Evolutionary conservation across 768 basidiomycete genomes (phyloP).

Genomic region (Termitomyces sp.): DNA sequence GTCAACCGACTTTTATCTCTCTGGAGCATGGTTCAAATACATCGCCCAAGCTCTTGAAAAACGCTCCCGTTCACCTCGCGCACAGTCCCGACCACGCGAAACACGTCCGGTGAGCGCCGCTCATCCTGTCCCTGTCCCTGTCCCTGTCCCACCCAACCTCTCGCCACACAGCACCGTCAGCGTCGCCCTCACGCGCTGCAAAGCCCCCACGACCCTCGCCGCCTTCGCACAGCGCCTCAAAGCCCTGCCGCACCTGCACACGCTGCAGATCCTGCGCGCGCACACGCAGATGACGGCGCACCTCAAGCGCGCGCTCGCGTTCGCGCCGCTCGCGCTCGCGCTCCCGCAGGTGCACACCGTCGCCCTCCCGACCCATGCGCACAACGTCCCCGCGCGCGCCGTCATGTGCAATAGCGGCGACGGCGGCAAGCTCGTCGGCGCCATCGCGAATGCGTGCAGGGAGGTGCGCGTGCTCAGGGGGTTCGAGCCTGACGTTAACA

Average conservation of each 20-base stretch:
- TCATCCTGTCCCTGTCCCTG: background rate
- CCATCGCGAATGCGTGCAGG: conserved; percentile 22
- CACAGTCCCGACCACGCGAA: conserved; percentile 17
- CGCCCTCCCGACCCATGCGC: conserved; percentile 20
- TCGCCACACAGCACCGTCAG: conserved; percentile 18
- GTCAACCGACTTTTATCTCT: background rate
- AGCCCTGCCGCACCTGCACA: conserved; percentile 24
- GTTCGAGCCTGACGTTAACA: conserved; percentile 13
- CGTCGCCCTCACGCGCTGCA: conserved; percentile 23
- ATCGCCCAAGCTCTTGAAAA: conserved; percentile 19
- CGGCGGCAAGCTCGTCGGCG: conserved; percentile 21
- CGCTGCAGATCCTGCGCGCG: conserved; percentile 24
- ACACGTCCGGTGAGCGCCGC: conserved; percentile 18
- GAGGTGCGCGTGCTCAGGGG: conserved; percentile 22
- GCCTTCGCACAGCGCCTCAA: conserved; percentile 22
- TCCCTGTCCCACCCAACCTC: no score
- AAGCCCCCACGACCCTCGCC: conserved; percentile 16
- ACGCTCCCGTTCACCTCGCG: conserved; percentile 19
- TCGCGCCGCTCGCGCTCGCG: no score
- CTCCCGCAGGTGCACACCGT: conserved; percentile 20
- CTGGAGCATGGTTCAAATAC: conserved; percentile 18
- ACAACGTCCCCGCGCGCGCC: conserved; percentile 20
- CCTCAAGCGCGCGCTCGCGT: conserved; percentile 22
- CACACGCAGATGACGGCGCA: conserved; percentile 25
- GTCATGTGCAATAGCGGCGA: conserved; percentile 20